These are phyloP conservation scores for Teunomyces funiuensis DNA, from an alignment of 805 yeast species.

Conservation along the genomic window DNA sequence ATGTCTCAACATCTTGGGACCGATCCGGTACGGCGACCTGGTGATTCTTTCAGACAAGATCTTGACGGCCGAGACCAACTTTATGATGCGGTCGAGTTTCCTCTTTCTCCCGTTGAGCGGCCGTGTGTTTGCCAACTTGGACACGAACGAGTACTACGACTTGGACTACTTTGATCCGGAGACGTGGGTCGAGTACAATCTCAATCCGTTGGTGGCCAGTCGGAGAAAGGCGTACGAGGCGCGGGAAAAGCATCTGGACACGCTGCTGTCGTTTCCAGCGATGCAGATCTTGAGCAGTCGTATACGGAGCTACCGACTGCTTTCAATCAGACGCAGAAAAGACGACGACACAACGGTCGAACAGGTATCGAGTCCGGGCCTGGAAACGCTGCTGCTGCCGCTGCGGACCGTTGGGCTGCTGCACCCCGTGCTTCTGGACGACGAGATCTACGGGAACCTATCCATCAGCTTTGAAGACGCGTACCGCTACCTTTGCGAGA, in stretches of 20 bases:
- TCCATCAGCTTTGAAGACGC: conserved; percentile 55
- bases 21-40: conserved; percentile 77
- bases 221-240: conserved; percentile 28
- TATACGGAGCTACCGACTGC: conserved; percentile 24
- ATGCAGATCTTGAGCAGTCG: conserved; percentile 28
- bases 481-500: conserved; percentile 59
- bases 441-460: conserved; percentile 8
- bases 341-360: neutral
- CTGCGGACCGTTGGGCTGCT: neutral
- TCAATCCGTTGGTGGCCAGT: conserved; percentile 69
- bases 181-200: conserved; percentile 72
- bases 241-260: conserved; percentile 1
- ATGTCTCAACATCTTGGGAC: conserved; percentile 85
- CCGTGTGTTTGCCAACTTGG: conserved; percentile 63
- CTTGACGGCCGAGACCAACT: conserved; percentile 77
- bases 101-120: conserved; percentile 77
- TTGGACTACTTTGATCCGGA: conserved; percentile 80
- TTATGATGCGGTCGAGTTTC: conserved; percentile 84
- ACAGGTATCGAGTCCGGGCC: neutral
- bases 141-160: conserved; percentile 56
- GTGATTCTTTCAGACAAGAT: conserved; percentile 73
- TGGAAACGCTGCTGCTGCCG: neutral
- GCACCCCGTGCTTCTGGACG: conserved; percentile 4
- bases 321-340: conserved; percentile 3
- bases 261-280: conserved; percentile 17